phyloP scores from a whole-genome alignment of 2,329 filamentous ascomycete species.

The Macrophomina pseudophaseolina region DNA sequence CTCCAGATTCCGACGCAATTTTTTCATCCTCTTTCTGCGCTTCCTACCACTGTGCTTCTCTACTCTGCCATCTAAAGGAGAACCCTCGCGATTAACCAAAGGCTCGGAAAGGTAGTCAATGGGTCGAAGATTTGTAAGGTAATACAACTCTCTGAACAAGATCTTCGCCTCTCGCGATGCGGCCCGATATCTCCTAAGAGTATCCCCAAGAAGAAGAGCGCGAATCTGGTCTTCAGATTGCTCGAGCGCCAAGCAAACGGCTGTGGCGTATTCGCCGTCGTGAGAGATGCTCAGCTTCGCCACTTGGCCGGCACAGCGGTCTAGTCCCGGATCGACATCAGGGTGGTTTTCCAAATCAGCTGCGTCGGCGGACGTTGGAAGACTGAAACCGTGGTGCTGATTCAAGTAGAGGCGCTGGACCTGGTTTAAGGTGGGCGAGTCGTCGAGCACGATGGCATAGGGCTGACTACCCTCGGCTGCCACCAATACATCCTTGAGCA shows the following conservation, averaged over 20 bases:
- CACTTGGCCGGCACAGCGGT: conserved; percentile 50
- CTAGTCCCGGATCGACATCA: conserved; percentile 18
- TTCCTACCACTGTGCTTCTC: no score
- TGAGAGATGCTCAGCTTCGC: conserved; percentile 84
- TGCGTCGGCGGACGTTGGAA: background rate
- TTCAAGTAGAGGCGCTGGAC: conserved; percentile 38
- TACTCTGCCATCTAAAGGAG: no score
- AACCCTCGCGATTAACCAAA: no score
- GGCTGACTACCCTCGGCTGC: background rate
- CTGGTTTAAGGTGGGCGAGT: conserved; percentile 10
- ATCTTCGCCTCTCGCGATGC: no score
- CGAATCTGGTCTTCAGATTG: background rate
- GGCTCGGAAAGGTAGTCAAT: no score
- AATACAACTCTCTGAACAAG: no score
- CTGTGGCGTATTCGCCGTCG: conserved; percentile 80
- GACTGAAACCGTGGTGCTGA: background rate
- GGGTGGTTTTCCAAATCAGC: background rate
- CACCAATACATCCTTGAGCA: conserved; percentile 15
- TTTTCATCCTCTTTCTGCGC: no score
- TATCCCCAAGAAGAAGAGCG: no score
- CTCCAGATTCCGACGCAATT: no score
- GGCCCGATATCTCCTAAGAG: no score
- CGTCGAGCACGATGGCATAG: conserved; percentile 30
- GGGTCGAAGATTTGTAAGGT: no score
- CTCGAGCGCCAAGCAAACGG: conserved; percentile 47